Evolutionary conservation across 2,329 filamentous ascomycete species (phyloP).

Genomic region (Ophiocordyceps camponoti-saundersi): DNA sequence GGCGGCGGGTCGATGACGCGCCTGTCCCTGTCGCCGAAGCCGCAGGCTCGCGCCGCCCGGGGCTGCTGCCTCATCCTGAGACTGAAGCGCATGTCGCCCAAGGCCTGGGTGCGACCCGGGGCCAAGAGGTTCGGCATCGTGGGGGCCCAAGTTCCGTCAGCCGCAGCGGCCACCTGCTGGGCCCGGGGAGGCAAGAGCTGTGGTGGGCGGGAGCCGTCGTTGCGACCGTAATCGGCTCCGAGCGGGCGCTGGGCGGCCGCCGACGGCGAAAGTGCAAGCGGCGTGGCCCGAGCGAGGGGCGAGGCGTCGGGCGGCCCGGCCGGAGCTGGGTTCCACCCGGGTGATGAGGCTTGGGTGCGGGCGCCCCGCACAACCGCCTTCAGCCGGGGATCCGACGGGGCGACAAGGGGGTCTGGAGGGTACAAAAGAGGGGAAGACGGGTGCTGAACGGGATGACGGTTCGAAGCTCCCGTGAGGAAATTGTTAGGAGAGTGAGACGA

Average conservation of each 20-base stretch:
- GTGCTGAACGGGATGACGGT: too few species aligned
- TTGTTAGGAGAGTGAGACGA: too few species aligned
- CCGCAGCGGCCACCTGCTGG: background rate
- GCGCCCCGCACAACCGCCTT: too few species aligned
- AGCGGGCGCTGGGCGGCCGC: background rate
- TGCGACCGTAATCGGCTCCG: background rate
- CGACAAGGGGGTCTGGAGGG: too few species aligned
- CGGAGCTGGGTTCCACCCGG: background rate
- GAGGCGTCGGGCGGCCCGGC: background rate
- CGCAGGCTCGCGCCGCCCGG: slow-evolving; percentile 60
- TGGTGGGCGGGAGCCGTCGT: background rate
- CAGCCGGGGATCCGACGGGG: too few species aligned
- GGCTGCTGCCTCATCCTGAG: slow-evolving; percentile 56
- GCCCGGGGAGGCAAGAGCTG: background rate
- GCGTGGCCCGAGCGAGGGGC: background rate
- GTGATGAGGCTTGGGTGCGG: too few species aligned
- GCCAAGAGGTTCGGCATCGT: slow-evolving; percentile 12
- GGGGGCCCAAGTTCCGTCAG: slow-evolving; percentile 1
- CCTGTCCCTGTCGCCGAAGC: slow-evolving; percentile 68
- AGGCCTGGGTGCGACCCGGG: slow-evolving; percentile 3
- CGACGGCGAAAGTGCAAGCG: background rate
- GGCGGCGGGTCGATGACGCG: slow-evolving; percentile 72
- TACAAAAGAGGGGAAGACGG: too few species aligned
- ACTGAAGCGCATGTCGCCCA: slow-evolving; percentile 11
- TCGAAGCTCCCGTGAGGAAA: too few species aligned